Evolutionary conservation across 495 filamentous ascomycete genomes (phyloP), one percentile per base, ranked within the genome.

Genomic region (Podospora tetraspora): DNA sequence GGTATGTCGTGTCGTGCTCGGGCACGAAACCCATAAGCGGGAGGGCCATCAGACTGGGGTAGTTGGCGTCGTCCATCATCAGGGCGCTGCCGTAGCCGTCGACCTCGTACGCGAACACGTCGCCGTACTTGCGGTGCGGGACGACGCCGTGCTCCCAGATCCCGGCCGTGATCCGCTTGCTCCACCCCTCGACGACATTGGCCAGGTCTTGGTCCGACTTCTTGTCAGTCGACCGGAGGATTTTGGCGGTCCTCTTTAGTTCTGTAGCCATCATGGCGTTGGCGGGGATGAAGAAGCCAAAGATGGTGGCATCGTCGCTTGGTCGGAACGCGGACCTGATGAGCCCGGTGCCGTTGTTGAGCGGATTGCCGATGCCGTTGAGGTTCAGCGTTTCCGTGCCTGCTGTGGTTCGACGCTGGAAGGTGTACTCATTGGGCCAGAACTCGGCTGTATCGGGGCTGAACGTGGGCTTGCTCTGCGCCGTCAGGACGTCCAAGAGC

Each of bases 261-360:
- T 98, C 92, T 1, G 96, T 90, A 8, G 92, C 87, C 86, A 99
- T 96, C 88, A 95, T 92, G 30, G 96, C 94, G 76, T 99, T 99
- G 27, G 92, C 90, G 0, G 95, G 95, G 69, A 98, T 97, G 78
- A 96, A 96, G 82, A 92, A 98, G 32, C 94, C 93, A 10, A 98
- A 81, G 64, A 94, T 97, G 1, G 93, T 94, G n/a, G 95, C 93
- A 75, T 99, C 95, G 71, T 99, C 95, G 72, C 91, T 95, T n/a
- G 95, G 95, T 3, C 95, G 86, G 82, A 98, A 99, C 3, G 95
- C 93, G 65, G 92, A 96, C 63, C 95, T 89, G 64, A 97, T 86
- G 16, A 99, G 84, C 0, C 92, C 92, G 0, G 95, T 97, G 22
- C 86, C 90, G 70, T 85, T 85, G 73, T 91, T 93, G 7, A 99